Percentiles rank a stretch among this genome's conserved stretches.
Evolutionary conservation across 768 basidiomycete species (phyloP).

Genomic region (Udeniomyces megalosporus): DNA sequence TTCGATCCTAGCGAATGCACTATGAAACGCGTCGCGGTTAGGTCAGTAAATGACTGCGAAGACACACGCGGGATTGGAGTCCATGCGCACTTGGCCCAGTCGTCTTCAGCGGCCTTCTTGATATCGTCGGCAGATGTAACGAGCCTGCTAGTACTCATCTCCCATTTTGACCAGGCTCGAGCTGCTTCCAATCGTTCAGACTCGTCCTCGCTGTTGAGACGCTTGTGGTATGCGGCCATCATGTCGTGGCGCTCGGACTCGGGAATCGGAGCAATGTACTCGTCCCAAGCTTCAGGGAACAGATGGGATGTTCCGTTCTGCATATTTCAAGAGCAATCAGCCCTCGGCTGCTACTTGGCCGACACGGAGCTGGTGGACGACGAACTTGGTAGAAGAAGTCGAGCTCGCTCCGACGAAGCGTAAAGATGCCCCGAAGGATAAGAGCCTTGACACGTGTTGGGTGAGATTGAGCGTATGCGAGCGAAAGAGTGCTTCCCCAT

Average conservation of each 20-base stretch:
- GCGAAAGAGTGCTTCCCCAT: conserved; percentile 68
- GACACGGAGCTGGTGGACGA: too few relatives aligned
- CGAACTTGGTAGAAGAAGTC: conserved; percentile 67
- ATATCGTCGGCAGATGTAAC: conserved; percentile 52
- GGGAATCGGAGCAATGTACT: conserved; percentile 64
- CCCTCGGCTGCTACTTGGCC: not conserved
- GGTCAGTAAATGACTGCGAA: not conserved
- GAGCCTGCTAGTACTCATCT: conserved; percentile 70
- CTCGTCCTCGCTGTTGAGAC: conserved; percentile 56
- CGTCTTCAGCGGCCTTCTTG: conserved; percentile 50
- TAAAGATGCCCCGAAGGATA: conserved; percentile 72
- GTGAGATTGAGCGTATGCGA: conserved; percentile 75
- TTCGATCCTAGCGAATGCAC: conserved; percentile 28
- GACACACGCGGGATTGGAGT: too few relatives aligned
- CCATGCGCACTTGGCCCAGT: conserved; percentile 51
- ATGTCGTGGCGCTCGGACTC: conserved; percentile 63
- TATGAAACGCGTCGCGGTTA: not conserved
- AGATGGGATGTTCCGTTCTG: conserved; percentile 51
- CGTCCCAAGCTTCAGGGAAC: conserved; percentile 84
- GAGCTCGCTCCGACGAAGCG: conserved; percentile 65
- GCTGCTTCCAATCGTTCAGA: conserved; percentile 50
- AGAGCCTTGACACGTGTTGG: conserved; percentile 65
- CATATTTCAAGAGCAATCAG: not conserved
- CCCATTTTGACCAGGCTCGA: conserved; percentile 79
- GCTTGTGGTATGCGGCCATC: conserved; percentile 66